These are phyloP conservation scores for Chamaecyparis obtusa DNA, from an alignment of 75 land plant genomes.

Conservation along the genomic window DNA sequence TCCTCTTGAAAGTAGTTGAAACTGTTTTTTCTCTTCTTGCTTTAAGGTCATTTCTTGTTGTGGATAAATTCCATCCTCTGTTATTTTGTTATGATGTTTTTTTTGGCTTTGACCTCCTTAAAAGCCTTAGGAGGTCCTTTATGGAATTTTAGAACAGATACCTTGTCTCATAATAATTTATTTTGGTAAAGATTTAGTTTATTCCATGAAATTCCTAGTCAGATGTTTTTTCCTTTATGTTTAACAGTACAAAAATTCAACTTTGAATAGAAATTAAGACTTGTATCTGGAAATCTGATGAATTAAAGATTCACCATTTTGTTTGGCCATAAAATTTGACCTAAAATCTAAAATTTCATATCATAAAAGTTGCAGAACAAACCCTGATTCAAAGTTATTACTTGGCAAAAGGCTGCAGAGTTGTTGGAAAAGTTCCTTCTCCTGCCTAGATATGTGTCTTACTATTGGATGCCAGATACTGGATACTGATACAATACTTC, in stretches of 20 bases:
- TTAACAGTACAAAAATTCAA: neutral
- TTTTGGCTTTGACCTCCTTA: neutral
- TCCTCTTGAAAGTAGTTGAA: slow-evolving; percentile 19
- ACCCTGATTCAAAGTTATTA: neutral
- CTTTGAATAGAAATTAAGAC: neutral
- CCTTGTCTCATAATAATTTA: neutral
- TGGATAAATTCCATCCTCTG: neutral
- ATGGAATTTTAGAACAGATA: neutral
- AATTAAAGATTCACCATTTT: neutral
- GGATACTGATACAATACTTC: too few species aligned
- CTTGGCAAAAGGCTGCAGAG: neutral
- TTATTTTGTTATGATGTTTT: neutral
- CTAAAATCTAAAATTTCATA: neutral
- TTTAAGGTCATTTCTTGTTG: neutral
- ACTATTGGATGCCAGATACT: too few species aligned
- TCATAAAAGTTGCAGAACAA: neutral
- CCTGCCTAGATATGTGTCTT: too few species aligned
- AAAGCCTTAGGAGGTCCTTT: neutral
- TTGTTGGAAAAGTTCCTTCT: too few species aligned
- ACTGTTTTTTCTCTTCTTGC: neutral
- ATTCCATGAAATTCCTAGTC: neutral
- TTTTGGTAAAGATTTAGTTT: slow-evolving; percentile 1
- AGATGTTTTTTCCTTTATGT: neutral
- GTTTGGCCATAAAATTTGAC: neutral
- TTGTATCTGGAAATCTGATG: neutral